Evolutionary conservation across 371 early-diverging fungal species (phyloP), one percentile per base, ranked within the genome.

Genomic region (Sporodiniella umbellata): DNA sequence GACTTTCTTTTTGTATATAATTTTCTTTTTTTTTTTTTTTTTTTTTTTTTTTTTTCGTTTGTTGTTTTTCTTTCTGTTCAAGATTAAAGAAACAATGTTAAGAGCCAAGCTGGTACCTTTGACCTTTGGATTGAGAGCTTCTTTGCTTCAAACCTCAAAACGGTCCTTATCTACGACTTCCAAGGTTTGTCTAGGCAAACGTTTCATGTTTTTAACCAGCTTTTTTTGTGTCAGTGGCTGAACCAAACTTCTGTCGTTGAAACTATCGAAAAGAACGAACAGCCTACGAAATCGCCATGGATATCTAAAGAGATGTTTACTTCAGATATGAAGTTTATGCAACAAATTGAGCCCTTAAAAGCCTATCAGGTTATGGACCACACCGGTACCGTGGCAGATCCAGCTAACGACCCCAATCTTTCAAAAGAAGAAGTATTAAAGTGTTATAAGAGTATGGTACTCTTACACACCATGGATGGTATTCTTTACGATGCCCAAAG

Each of bases 401-500:
- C 79, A 3, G 70, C 72, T 4, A 73, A 92, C 45, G 94, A 93
- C 26, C 97, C 95, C 4, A 64, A 85, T 44, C 71, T 97, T 31
- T 66, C 90, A 30, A 79, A 85, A 48, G 93, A 92, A 35, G 70
- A 78, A 33, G 84, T 87, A 1, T 39, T 79, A 22, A 79, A 87
- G 48, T 90, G 94, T 51, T 97, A 97, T 80, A 78, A 87, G 64
- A 80, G 86, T 59, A 98, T 98, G 95, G 48, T 95, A 24, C 83
- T 85, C 0, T 74, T 96, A 43, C 92, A 94, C 60, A 78, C 83
- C 23, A 92, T 96, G 90, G 98, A 98, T 66, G 62, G 88, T 58
- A 86, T 98, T 51, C 64, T 98, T 62, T 97, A 96, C 66, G 96
- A 98, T 56, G 95, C 96, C n/a, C 98, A 98, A 69, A 81, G 98